Base-by-base conservation (phyloP, 495 filamentous ascomycete species). In the Letharia columbiana region DNA sequence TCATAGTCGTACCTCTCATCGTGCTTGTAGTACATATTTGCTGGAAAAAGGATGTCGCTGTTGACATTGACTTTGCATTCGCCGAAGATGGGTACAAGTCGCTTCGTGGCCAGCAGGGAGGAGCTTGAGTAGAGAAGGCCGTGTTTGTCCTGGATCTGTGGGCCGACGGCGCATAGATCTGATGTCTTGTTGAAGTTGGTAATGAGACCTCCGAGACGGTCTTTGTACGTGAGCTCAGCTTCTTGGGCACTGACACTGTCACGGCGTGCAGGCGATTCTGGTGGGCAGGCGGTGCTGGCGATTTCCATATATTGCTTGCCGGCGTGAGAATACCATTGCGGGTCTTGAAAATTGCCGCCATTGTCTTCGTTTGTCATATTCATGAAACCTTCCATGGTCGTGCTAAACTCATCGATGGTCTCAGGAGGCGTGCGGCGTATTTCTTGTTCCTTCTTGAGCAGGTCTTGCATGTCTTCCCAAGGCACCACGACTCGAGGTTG, bases 21-120 rank as follows among this genome's bases (percentile, higher is more conserved):
- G 20, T 89, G 78, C 61, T 83, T 82, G 78, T 86, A 87, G 74
- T 91, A 91, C 85, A 89, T 89, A 61, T 89, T 84, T 0, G 87
- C 84, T 1, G 90, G 90, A 63, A 94, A 84, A 33, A 92, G 80
- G 67, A 93, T 79, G 65, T 93, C 90, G 73, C 90, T 91, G 76
- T 91, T 92, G 61, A 87, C 83, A 49, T 83, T 81, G 58, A 91
- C 79, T 73, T 94, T 93, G 71, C 83, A 88, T 61, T 88, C 89
- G 61, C 88, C 83, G 70, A 94, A 92, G 23, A 91, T 73, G 0
- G 90, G 90, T 40, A 91, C 78, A 41, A 91, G 77, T 45, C 80
- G 77, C 67, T 80, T 76, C 33, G 84, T 84, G 5, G 82, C 78
- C 9, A 78, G 71, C 66, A 87, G 78, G 37, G 78, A 82, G 49